A percentile compares a stretch with the other conserved stretches of the same genome.
Evolutionary conservation across 805 yeast species (phyloP).

Genomic region (Barnettozyma sp.): DNA sequence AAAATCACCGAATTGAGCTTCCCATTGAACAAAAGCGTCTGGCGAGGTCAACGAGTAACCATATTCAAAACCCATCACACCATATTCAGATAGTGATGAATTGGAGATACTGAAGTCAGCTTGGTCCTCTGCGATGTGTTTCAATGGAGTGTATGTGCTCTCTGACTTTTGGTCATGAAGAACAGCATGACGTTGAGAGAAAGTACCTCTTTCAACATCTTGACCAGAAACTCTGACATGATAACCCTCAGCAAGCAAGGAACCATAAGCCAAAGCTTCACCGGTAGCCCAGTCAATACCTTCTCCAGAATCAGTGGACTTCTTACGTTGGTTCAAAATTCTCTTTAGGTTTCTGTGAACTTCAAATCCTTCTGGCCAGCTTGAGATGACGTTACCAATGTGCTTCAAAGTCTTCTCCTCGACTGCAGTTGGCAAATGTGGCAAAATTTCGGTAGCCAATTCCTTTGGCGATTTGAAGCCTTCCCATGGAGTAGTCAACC

Average conservation of each 20-base stretch:
- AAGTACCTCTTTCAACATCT: slow-evolving; percentile 99
- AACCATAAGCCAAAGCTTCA: slow-evolving; percentile 97
- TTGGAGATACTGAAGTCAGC: slow-evolving; percentile 84
- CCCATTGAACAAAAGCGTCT: slow-evolving; percentile 97
- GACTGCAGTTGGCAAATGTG: slow-evolving; percentile 94
- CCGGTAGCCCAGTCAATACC: slow-evolving; percentile 99
- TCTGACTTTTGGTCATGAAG: slow-evolving; percentile 93
- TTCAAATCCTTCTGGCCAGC: slow-evolving; percentile 82
- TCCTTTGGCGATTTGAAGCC: slow-evolving; percentile 97
- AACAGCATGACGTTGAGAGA: slow-evolving; percentile 98
- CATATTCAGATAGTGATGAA: slow-evolving; percentile 96
- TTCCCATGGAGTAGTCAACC: slow-evolving; percentile 99
- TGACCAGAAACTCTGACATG: slow-evolving; percentile 98
- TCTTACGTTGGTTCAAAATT: slow-evolving; percentile 80
- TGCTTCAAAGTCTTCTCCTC: slow-evolving; percentile 61
- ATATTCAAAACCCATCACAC: slow-evolving; percentile 98
- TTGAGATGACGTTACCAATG: slow-evolving; percentile 71
- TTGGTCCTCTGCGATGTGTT: slow-evolving; percentile 71
- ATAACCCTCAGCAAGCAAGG: slow-evolving; percentile 86
- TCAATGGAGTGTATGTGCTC: slow-evolving; percentile 76
- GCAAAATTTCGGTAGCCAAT: slow-evolving; percentile 89
- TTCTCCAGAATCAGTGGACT: slow-evolving; percentile 83
- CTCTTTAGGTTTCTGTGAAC: slow-evolving; percentile 95
- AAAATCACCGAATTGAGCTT: slow-evolving; percentile 99
- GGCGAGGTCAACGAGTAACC: slow-evolving; percentile 98